phyloP scores from a whole-genome alignment of 2,329 filamentous ascomycete genomes.

The Metarhizium rileyi region DNA sequence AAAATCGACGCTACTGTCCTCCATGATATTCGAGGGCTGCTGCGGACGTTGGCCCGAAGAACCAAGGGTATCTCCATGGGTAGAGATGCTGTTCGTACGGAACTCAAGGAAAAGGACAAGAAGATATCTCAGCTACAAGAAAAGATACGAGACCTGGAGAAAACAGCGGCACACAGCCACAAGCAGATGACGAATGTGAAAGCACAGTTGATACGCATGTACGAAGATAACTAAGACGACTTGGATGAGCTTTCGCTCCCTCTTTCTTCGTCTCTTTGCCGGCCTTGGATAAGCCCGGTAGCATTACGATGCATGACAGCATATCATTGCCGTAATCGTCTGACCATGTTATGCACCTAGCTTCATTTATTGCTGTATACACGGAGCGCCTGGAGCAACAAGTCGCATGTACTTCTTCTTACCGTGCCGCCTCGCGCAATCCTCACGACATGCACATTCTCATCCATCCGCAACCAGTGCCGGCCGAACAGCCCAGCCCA shows the following conservation, averaged over 20 bases:
- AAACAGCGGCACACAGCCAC: slow-evolving; percentile 20
- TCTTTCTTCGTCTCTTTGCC: no score
- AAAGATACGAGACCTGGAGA: slow-evolving; percentile 29
- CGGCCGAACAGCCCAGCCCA: slow-evolving; percentile 8
- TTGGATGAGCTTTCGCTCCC: no score
- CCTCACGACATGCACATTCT: no score
- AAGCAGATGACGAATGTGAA: slow-evolving; percentile 28
- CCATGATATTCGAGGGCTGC: slow-evolving; percentile 28
- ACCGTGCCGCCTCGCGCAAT: no score
- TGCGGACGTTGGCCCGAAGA: slow-evolving; percentile 47
- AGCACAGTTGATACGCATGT: slow-evolving; percentile 26
- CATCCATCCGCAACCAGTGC: not conserved
- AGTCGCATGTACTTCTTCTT: no score
- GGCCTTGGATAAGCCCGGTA: not conserved
- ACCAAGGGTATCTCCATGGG: slow-evolving; percentile 53
- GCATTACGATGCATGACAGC: no score
- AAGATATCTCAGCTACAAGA: slow-evolving; percentile 27
- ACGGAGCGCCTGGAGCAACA: not conserved
- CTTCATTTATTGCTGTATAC: no score
- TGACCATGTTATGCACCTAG: no score
- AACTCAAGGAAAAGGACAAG: slow-evolving; percentile 52
- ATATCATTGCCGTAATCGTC: not conserved
- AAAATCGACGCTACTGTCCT: slow-evolving; percentile 28
- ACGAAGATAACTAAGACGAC: slow-evolving; percentile 19
- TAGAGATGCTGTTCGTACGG: slow-evolving; percentile 54